Evolutionary conservation across 163 green algal species (phyloP).

Genomic region (Prototheca wickerhamii): DNA sequence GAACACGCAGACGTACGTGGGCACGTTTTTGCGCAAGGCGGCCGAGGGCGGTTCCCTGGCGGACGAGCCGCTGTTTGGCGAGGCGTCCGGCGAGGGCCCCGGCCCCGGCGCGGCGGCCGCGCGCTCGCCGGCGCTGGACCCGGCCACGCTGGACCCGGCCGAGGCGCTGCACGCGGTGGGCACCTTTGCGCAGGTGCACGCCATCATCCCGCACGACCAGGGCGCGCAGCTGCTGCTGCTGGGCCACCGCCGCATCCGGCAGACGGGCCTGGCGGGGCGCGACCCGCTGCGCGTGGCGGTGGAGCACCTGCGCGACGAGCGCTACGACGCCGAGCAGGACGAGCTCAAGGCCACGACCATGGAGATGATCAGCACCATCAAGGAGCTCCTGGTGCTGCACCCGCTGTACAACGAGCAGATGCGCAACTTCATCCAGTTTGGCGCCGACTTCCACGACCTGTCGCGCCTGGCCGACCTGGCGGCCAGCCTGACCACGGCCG

Average conservation of each 20-base stretch:
- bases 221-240: constrained; percentile 83
- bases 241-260: constrained; percentile 72
- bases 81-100: neutral
- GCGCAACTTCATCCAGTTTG: constrained; percentile 47
- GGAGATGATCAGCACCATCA: constrained; percentile 90
- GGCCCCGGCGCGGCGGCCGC: neutral
- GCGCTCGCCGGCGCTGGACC: neutral
- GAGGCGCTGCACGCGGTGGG: constrained; percentile 63
- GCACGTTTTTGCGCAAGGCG: constrained; percentile 63
- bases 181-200: constrained; percentile 86
- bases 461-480: constrained; percentile 79
- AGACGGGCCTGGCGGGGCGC: constrained; percentile 29
- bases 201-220: constrained; percentile 43
- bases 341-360: constrained; percentile 81
- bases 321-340: constrained; percentile 60
- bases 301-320: constrained; percentile 72
- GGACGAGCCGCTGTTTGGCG: neutral
- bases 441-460: constrained; percentile 80
- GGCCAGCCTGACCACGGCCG: constrained; percentile 72
- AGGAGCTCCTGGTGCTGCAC: constrained; percentile 89
- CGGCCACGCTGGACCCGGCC: constrained; percentile 18
- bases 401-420: constrained; percentile 94
- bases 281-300: constrained; percentile 60
- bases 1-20: constrained; percentile 80
- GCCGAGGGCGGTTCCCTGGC: neutral